Conservation (phyloP, 495 filamentous ascomycete genomes). For the Tuber magnatum region DNA sequence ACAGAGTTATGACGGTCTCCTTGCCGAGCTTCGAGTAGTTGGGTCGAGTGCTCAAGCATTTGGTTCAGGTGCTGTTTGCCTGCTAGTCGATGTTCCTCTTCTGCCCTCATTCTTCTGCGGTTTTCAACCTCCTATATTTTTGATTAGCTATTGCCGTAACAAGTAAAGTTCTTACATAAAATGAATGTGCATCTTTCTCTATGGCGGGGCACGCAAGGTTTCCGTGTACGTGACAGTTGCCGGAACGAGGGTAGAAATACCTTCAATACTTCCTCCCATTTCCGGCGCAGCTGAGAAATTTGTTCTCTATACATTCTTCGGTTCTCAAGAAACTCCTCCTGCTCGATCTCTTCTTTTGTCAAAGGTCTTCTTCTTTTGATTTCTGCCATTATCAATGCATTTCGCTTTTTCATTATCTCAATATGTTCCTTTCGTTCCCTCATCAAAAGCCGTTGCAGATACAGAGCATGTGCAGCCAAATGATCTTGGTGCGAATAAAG, state of each 20-base stretch:
- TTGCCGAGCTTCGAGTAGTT: conserved; percentile 37
- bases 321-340: conserved; percentile 47
- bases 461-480: conserved; percentile 67
- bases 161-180: background rate
- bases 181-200: background rate
- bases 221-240: background rate
- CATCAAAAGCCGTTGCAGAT: conserved; percentile 70
- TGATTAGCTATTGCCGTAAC: background rate
- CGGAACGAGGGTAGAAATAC: conserved; percentile 19
- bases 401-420: conserved; percentile 56
- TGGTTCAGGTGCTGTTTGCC: conserved; percentile 40
- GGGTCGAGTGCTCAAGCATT: conserved; percentile 41
- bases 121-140: conserved; percentile 35
- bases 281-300: conserved; percentile 36
- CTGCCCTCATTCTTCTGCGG: conserved; percentile 33
- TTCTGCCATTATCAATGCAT: conserved; percentile 46
- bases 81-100: conserved; percentile 36
- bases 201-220: background rate
- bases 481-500: conserved; percentile 83
- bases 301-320: conserved; percentile 40
- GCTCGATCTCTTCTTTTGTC: conserved; percentile 60
- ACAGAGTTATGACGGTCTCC: conserved; percentile 29
- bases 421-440: conserved; percentile 69
- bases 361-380: conserved; percentile 54
- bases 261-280: conserved; percentile 41